Percentiles rank a stretch among this genome's conserved stretches.
These are phyloP conservation scores for Straminergon stramineum DNA, from an alignment of 225 moss, liverwort and hornwort genomes.

Conservation along the genomic window DNA sequence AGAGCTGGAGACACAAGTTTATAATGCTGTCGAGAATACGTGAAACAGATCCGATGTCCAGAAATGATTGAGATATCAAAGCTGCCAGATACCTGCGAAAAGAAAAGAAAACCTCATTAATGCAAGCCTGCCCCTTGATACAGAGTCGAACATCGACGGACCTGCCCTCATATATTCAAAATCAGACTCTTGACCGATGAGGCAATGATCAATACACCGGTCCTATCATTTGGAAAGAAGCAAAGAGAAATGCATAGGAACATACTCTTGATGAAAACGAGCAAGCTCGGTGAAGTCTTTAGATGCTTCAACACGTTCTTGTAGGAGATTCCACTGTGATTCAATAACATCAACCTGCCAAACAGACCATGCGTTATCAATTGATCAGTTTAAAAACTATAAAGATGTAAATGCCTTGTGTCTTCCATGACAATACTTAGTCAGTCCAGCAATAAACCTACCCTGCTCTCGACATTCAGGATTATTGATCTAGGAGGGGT, in stretches of 20 bases:
- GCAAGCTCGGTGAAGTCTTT: conserved; percentile 99
- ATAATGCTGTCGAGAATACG: conserved; percentile 96
- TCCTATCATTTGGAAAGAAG: not conserved
- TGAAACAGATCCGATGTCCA: conserved; percentile 97
- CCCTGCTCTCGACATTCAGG: not conserved
- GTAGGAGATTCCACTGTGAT: conserved; percentile 96
- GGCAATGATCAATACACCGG: not conserved
- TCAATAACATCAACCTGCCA: conserved; percentile 98
- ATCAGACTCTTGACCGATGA: not conserved
- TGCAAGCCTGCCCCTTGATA: not conserved
- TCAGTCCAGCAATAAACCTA: not conserved
- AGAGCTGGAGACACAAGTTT: conserved; percentile 89
- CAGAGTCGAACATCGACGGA: not conserved
- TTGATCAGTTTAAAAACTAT: not conserved
- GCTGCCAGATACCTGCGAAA: conserved; percentile 84
- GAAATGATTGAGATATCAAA: conserved; percentile 92
- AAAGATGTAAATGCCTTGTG: not conserved
- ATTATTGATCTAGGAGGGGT: not conserved
- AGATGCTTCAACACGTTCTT: conserved; percentile 95
- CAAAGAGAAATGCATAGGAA: not conserved
- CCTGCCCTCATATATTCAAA: not conserved
- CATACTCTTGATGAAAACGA: conserved; percentile 96
- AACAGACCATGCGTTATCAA: not conserved
- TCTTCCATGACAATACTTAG: not conserved
- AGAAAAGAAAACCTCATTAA: not conserved